A percentile compares a stretch with the other conserved stretches of the same genome.
Conservation (phyloP, 352 stramenopile genomes). For the Phytophthora agathidicida region DNA sequence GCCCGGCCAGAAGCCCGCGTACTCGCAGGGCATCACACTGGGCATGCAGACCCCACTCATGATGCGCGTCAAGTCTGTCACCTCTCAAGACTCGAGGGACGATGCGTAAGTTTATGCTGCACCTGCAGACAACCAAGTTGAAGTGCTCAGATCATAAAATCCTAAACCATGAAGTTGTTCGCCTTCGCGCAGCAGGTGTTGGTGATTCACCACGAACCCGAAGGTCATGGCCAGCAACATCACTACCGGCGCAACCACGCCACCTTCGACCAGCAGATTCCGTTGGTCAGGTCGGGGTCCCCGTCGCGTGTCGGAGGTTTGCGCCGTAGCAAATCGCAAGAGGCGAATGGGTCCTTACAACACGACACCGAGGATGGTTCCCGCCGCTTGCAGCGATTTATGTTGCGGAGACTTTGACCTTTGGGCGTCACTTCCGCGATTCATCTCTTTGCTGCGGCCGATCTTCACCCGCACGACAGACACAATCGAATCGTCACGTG, state of each 20-base stretch:
- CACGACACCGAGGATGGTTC: slow-evolving; percentile 25
- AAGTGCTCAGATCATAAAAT: slow-evolving; percentile 12
- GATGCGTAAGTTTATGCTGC: slow-evolving; percentile 8
- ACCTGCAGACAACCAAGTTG: slow-evolving; percentile 9
- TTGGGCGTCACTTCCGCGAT: background rate
- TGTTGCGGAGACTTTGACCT: slow-evolving; percentile 6
- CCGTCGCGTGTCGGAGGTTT: background rate
- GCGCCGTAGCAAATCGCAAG: slow-evolving; percentile 15
- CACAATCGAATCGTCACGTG: slow-evolving; percentile 11
- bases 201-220: too few relatives aligned
- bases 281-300: slow-evolving; percentile 18
- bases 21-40: slow-evolving; percentile 53
- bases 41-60: slow-evolving; percentile 44
- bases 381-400: slow-evolving; percentile 14
- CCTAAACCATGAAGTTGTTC: slow-evolving; percentile 4
- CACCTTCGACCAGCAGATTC: slow-evolving; percentile 2
- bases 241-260: background rate
- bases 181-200: too few relatives aligned
- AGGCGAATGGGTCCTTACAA: slow-evolving; percentile 21
- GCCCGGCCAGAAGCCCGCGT: slow-evolving; percentile 38
- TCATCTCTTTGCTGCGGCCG: slow-evolving; percentile 11
- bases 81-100: background rate
- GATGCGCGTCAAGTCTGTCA: slow-evolving; percentile 27
- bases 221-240: background rate
- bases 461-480: slow-evolving; percentile 9